Conservation (phyloP, 1,284 basidiomycete genomes). For the Papiliotrema nemorosa region DNA sequence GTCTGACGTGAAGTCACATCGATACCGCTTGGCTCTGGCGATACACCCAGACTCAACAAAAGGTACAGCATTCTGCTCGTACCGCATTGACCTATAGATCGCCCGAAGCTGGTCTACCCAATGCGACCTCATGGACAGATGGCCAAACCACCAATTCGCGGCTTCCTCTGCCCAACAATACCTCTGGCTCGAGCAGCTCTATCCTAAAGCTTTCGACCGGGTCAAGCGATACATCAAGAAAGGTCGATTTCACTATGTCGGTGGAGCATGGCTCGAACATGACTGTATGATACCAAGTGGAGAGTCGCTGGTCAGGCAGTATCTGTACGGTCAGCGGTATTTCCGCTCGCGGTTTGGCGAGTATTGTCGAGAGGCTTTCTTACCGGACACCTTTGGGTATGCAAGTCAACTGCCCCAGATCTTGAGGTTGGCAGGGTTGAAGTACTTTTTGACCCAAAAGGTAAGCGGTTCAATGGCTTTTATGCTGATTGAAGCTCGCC, state of each 20-base stretch:
- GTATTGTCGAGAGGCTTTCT: slow-evolving; percentile 54
- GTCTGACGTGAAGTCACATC: slow-evolving; percentile 58
- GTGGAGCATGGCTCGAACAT: slow-evolving; percentile 58
- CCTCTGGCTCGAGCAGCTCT: slow-evolving; percentile 89
- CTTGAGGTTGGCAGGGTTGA: slow-evolving; percentile 75
- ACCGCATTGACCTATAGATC: slow-evolving; percentile 35
- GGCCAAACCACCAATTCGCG: slow-evolving; percentile 89
- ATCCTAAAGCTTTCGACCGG: slow-evolving; percentile 76
- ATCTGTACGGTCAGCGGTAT: slow-evolving; percentile 82
- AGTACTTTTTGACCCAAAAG: slow-evolving; percentile 64
- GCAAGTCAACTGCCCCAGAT: slow-evolving; percentile 54
- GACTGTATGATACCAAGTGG: slow-evolving; percentile 86
- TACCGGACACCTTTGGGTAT: slow-evolving; percentile 72
- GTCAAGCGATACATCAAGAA: slow-evolving; percentile 70
- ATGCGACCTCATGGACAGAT: slow-evolving; percentile 90
- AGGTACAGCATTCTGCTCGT: slow-evolving; percentile 51
- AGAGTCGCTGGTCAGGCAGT: slow-evolving; percentile 81
- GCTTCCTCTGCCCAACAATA: slow-evolving; percentile 89
- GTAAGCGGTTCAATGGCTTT: slow-evolving; percentile 1
- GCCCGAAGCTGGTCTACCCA: slow-evolving; percentile 86
- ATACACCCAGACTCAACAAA: slow-evolving; percentile 88
- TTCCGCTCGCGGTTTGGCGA: slow-evolving; percentile 75
- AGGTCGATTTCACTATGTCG: slow-evolving; percentile 61
- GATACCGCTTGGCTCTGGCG: slow-evolving; percentile 87
- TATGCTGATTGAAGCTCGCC: background rate